These are phyloP conservation scores for Zygnema cylindricum DNA, from an alignment of 139 green algal genomes.

Conservation along the genomic window DNA sequence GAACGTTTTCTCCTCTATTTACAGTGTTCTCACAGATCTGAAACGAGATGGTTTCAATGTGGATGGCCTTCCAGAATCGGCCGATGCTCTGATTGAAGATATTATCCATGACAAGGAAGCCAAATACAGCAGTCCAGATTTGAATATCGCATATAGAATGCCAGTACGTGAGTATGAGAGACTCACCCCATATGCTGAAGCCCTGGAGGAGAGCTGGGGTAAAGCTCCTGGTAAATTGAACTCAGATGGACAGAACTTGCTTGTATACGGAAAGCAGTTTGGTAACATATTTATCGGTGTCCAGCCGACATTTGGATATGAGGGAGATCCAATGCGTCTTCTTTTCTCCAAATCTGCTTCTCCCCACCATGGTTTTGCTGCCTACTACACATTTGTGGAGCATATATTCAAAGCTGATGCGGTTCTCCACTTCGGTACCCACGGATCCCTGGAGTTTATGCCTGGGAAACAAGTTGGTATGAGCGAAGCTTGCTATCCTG, in stretches of 20 bases:
- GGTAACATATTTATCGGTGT: constrained; percentile 99
- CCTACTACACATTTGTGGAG: constrained; percentile 99
- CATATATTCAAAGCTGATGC: constrained; percentile 94
- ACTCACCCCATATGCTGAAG: constrained; percentile 79
- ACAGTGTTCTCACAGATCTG: constrained; percentile 77
- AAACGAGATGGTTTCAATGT: constrained; percentile 91
- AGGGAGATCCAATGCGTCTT: constrained; percentile 98
- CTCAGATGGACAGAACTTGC: constrained; percentile 94
- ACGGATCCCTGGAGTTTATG: constrained; percentile 99
- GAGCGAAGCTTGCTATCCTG: constrained; percentile 95
- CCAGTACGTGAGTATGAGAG: constrained; percentile 67
- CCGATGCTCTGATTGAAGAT: constrained; percentile 86
- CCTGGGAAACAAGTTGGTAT: constrained; percentile 97
- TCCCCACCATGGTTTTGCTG: constrained; percentile 98
- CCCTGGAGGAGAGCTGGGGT: constrained; percentile 99
- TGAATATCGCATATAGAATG: constrained; percentile 93
- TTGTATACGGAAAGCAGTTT: constrained; percentile 96
- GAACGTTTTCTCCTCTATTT: constrained; percentile 99
- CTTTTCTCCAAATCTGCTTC: constrained; percentile 92
- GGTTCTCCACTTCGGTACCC: constrained; percentile 98
- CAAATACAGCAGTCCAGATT: constrained; percentile 91
- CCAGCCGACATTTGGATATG: constrained; percentile 99
- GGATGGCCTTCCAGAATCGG: constrained; percentile 72
- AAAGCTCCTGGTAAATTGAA: constrained; percentile 94
- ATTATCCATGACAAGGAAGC: constrained; percentile 89